Evolutionary conservation across 192 early-diverging fungal genomes (phyloP), one percentile per base, ranked within the genome.

Genomic region (Phlyctochytrium planicorne): DNA sequence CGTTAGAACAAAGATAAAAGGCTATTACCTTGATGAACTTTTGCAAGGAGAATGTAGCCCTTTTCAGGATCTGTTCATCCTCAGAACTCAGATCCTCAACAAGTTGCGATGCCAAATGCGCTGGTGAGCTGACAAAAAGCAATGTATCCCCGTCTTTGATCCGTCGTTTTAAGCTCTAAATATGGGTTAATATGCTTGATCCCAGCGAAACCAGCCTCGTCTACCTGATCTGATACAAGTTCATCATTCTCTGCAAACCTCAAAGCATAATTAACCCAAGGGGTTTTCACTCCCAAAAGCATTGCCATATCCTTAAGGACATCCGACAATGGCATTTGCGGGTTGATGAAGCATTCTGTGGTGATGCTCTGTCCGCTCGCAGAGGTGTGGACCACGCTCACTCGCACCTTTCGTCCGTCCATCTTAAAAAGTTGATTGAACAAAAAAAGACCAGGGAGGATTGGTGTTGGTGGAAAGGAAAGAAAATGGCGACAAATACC

Each of bases 41-140:
- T 68, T 88, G 83, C 34, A 88, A 75, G 20, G 79, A 72, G 52
- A 88, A 88, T 0, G 84, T 83, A 0, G 87, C 78, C 33, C 83
- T 78, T 70, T 88, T 88, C 2, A 88, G 52, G 0, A 74, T 56
- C 53, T 75, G 76, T 34, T 88, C 82, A 71, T 86, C 84, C 59
- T 76, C 64, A 14, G 75, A 63, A 1, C 64, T 31, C 12, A 77
- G 67, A 34, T 68, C 34, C 34, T 62, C 36, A 17, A 67, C 32
- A 16, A 69, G 55, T 6, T 73, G 34, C 16, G 56, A 53, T 4
- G 71, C 75, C 61, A 77, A 52, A 16, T 63, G 29, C 14, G 65
- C 36, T 34, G 70, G 75, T n/a, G 75, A 75, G 14, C 65, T 24
- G 3, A 69, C 63, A 47, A 77, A 59, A 29, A 73, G 66, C 29